A percentile compares a stretch with the other conserved stretches of the same genome.
Evolutionary conservation across 192 early-diverging fungal genomes (phyloP).

Genomic region (Allomyces javanicus): DNA sequence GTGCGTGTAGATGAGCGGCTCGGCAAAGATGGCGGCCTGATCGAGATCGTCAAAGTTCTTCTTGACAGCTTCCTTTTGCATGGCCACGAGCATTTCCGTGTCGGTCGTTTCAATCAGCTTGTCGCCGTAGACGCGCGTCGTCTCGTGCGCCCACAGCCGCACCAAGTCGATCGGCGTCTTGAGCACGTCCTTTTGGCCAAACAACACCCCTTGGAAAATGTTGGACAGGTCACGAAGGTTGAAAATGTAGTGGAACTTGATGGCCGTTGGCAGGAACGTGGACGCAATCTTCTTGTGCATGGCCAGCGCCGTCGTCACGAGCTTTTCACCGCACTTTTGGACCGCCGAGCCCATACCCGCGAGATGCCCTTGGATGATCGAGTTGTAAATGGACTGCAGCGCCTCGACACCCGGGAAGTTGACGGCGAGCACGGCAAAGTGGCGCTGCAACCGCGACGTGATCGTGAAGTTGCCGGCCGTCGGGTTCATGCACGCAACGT

Average conservation of each 20-base stretch:
- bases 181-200: constrained; percentile 73
- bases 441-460: constrained; percentile 85
- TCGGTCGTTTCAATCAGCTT: constrained; percentile 40
- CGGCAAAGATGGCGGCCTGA: constrained; percentile 73
- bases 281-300: constrained; percentile 75
- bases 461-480: constrained; percentile 94
- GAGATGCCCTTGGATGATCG: constrained; percentile 15
- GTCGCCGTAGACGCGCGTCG: constrained; percentile 91
- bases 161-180: constrained; percentile 59
- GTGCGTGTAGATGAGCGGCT: constrained; percentile 54
- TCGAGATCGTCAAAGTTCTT: constrained; percentile 61
- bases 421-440: constrained; percentile 89
- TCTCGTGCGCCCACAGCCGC: constrained; percentile 96
- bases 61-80: constrained; percentile 83
- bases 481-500: constrained; percentile 98
- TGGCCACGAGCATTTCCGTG: constrained; percentile 28
- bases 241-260: constrained; percentile 98
- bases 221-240: constrained; percentile 97
- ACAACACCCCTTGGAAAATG: constrained; percentile 93
- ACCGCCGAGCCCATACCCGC: constrained; percentile 25
- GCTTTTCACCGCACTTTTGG: constrained; percentile 66
- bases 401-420: constrained; percentile 90
- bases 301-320: constrained; percentile 92
- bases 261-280: constrained; percentile 75
- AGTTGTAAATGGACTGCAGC: constrained; percentile 82